Conservation (phyloP, 331 rosid genomes). For the Quercus phellos region DNA sequence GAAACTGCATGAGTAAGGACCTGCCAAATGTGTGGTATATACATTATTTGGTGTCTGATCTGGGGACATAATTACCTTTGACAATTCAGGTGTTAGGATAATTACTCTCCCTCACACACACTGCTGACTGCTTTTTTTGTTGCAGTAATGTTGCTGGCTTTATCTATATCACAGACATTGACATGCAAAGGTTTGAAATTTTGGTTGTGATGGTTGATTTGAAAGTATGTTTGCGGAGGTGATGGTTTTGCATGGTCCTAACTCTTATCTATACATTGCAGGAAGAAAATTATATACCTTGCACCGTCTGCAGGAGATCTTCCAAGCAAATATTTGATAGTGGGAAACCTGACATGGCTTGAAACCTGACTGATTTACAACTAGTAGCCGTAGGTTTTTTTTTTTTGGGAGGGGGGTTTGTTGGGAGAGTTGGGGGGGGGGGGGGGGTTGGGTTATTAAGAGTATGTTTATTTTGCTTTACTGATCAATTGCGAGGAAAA, state of each 20-base stretch:
- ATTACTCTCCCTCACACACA: neutral
- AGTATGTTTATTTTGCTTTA: neutral
- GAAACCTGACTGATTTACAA: conserved; percentile 37
- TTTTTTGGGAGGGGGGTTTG: too few relatives aligned
- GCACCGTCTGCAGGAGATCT: conserved; percentile 89
- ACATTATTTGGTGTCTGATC: neutral
- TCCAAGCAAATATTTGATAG: conserved; percentile 75
- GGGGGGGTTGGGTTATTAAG: too few relatives aligned
- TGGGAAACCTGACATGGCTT: conserved; percentile 79
- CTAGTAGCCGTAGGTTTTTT: too few relatives aligned
- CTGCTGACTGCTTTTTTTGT: conserved; percentile 13
- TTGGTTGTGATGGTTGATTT: neutral
- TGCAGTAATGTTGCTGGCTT: conserved; percentile 93
- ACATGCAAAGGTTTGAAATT: conserved; percentile 70
- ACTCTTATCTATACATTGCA: conserved; percentile 35
- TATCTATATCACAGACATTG: conserved; percentile 72
- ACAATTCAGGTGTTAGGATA: neutral
- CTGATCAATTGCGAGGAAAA: neutral
- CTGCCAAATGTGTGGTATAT: neutral
- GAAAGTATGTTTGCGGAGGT: neutral
- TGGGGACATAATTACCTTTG: neutral
- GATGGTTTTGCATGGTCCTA: conserved; percentile 15
- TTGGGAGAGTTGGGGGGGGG: too few relatives aligned
- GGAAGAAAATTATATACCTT: conserved; percentile 85
- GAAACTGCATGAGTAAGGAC: neutral